Conservation (phyloP, 1,284 basidiomycete species). For the Rhodotorula sp. region DNA sequence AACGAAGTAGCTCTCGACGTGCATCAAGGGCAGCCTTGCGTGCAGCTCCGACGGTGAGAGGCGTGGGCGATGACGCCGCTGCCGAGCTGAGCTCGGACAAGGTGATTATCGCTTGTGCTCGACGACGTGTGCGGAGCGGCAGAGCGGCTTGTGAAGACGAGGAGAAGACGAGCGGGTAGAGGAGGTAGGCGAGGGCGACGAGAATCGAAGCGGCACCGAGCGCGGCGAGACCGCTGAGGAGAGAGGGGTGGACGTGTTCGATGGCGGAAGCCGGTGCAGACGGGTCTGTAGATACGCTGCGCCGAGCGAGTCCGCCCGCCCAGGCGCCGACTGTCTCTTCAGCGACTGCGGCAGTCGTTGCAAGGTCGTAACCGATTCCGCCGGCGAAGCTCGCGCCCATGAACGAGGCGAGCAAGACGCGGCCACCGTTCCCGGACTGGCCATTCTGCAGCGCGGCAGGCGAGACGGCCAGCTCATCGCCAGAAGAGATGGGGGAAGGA, state of each 20-base stretch:
- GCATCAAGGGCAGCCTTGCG: slow-evolving; percentile 18
- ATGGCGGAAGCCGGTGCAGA: not conserved
- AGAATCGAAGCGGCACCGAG: slow-evolving; percentile 30
- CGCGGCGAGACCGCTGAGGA: slow-evolving; percentile 32
- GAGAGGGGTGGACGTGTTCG: slow-evolving; percentile 23
- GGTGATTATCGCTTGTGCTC: slow-evolving; percentile 22
- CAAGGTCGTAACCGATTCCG: slow-evolving; percentile 32
- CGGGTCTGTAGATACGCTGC: slow-evolving; percentile 5
- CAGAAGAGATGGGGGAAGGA: slow-evolving; percentile 25
- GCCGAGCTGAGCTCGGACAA: slow-evolving; percentile 17
- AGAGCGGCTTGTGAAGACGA: not conserved
- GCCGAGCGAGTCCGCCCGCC: slow-evolving; percentile 26
- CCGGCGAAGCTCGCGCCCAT: slow-evolving; percentile 39
- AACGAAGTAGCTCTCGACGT: slow-evolving; percentile 20
- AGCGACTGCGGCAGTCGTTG: slow-evolving; percentile 9
- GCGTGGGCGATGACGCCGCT: not conserved
- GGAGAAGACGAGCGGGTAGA: slow-evolving; percentile 18
- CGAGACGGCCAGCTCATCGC: slow-evolving; percentile 21
- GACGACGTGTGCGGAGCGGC: slow-evolving; percentile 5
- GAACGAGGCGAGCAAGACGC: slow-evolving; percentile 37
- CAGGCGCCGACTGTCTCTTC: slow-evolving; percentile 22
- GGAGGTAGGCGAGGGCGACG: slow-evolving; percentile 16
- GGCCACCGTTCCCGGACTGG: slow-evolving; percentile 5
- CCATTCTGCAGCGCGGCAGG: slow-evolving; percentile 7
- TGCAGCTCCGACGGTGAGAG: slow-evolving; percentile 8